A percentile compares a stretch with the other conserved stretches of the same genome.
phyloP scores from a whole-genome alignment of 495 filamentous ascomycete genomes.

The Hypoxylon subgilvum region DNA sequence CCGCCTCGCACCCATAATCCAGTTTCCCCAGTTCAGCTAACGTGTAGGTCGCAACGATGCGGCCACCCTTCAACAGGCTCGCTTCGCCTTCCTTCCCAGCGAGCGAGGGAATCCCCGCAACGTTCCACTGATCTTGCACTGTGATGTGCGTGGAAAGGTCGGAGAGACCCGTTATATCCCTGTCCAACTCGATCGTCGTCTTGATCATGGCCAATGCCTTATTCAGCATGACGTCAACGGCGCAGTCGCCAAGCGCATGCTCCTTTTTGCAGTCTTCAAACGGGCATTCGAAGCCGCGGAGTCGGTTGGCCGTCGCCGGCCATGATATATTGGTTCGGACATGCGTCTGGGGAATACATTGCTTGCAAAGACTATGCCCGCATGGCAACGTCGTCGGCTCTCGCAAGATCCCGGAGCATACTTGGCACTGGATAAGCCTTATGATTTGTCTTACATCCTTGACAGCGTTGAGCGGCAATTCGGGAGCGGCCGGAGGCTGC shows the following conservation, averaged over 20 bases:
- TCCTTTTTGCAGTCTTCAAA: slow-evolving; percentile 68
- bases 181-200: slow-evolving; percentile 50
- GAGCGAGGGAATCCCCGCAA: slow-evolving; percentile 50
- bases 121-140: slow-evolving; percentile 50
- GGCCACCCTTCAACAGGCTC: slow-evolving; percentile 56
- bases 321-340: slow-evolving; percentile 73
- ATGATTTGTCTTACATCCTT: slow-evolving; percentile 60
- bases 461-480: slow-evolving; percentile 24
- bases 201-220: slow-evolving; percentile 65
- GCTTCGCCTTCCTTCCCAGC: slow-evolving; percentile 40
- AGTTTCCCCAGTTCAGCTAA: slow-evolving; percentile 35
- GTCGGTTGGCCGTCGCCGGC: slow-evolving; percentile 66
- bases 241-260: slow-evolving; percentile 79
- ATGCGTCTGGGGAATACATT: slow-evolving; percentile 71
- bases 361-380: slow-evolving; percentile 76
- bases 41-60: slow-evolving; percentile 62
- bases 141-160: slow-evolving; percentile 45
- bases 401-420: slow-evolving; percentile 72
- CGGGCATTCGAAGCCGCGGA: slow-evolving; percentile 74
- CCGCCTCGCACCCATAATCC: slow-evolving; percentile 37
- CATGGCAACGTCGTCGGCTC: slow-evolving; percentile 81
- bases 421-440: slow-evolving; percentile 73
- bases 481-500: slow-evolving; percentile 17
- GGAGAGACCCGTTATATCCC: slow-evolving; percentile 35
- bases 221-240: slow-evolving; percentile 72